phyloP scores from a whole-genome alignment of 371 early-diverging fungal genomes.

The Saksenaea vasiformis region DNA sequence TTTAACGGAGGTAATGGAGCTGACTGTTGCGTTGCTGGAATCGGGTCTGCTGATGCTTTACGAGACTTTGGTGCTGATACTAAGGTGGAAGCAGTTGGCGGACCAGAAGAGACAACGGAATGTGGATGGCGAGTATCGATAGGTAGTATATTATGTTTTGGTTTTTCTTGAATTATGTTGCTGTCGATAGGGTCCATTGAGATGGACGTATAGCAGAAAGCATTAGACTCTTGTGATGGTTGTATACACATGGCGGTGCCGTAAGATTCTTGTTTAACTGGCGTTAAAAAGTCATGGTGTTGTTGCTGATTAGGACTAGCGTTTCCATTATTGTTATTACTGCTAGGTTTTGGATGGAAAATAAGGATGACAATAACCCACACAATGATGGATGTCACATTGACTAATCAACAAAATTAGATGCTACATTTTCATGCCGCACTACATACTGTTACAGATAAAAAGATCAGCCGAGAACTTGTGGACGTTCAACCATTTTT shows the following conservation, averaged over 20 bases:
- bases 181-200: not conserved
- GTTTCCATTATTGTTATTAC: not conserved
- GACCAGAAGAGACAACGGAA: not conserved
- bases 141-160: not conserved
- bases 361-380: slow-evolving; percentile 47
- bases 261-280: not conserved
- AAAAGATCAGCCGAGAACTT: slow-evolving; percentile 48
- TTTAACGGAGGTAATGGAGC: not conserved
- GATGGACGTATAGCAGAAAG: not conserved
- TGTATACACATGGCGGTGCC: not conserved
- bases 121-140: slow-evolving; percentile 1
- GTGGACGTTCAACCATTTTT: slow-evolving; percentile 29
- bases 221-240: not conserved
- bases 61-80: not conserved
- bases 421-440: not conserved
- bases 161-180: not conserved
- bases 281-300: not conserved
- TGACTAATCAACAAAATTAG: slow-evolving; percentile 25
- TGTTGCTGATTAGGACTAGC: slow-evolving; percentile 8
- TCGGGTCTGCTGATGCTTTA: not conserved
- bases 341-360: slow-evolving; percentile 40
- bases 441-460: slow-evolving; percentile 44
- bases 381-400: slow-evolving; percentile 30
- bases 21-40: not conserved
- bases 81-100: not conserved